A percentile compares a stretch with the other conserved stretches of the same genome.
These are phyloP conservation scores for Fusarium begoniae DNA, from an alignment of 2,329 filamentous ascomycete genomes.

Conservation along the genomic window DNA sequence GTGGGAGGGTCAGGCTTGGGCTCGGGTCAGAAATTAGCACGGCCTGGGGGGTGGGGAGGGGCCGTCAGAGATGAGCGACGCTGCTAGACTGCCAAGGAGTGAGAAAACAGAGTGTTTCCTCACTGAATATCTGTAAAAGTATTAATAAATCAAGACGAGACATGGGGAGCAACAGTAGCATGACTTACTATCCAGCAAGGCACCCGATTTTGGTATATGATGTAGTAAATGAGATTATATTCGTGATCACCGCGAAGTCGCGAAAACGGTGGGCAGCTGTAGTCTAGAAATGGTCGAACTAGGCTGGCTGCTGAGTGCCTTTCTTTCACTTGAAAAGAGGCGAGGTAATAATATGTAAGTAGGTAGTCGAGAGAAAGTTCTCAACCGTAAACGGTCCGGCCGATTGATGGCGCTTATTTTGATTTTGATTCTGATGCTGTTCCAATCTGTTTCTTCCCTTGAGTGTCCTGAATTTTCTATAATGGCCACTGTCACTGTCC, in stretches of 20 bases:
- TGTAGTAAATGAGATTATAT: background rate
- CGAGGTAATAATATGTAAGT: background rate
- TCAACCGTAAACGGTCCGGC: background rate
- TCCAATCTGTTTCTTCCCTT: background rate
- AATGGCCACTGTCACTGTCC: background rate
- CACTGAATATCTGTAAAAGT: background rate
- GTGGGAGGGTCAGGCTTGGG: background rate
- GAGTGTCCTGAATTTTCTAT: background rate
- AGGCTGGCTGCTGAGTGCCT: background rate
- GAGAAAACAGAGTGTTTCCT: background rate
- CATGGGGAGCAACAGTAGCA: background rate
- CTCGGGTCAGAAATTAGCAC: conserved; percentile 43
- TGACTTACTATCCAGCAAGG: background rate
- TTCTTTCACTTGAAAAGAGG: background rate
- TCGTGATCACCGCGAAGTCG: background rate
- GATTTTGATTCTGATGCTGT: background rate
- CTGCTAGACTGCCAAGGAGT: background rate
- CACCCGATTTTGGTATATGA: background rate
- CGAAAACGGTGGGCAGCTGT: background rate
- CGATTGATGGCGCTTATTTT: background rate
- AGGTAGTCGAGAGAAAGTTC: background rate
- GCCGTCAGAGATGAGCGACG: background rate
- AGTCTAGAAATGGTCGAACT: background rate
- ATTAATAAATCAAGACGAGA: background rate
- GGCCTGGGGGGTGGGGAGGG: conserved; percentile 14